Conservation (phyloP, 495 filamentous ascomycete genomes). For the Talaromyces ruber region DNA sequence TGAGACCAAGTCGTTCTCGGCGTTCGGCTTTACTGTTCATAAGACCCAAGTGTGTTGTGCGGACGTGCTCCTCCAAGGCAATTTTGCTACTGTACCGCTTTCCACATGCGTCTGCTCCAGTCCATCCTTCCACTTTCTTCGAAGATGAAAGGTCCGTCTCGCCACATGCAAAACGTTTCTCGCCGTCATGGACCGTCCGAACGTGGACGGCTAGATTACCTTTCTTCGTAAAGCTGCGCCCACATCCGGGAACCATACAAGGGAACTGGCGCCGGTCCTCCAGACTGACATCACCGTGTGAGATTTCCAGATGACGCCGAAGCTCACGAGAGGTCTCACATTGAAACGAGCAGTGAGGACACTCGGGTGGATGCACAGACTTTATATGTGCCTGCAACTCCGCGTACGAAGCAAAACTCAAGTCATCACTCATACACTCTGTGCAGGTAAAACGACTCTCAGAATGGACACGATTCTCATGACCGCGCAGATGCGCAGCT, state of each 20-base stretch:
- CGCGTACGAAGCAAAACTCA: constrained; percentile 60
- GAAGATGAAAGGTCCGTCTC: constrained; percentile 48
- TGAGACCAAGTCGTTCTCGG: constrained; percentile 25
- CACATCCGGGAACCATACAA: constrained; percentile 59
- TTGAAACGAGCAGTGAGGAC: constrained; percentile 57
- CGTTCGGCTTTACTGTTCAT: constrained; percentile 35
- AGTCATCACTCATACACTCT: constrained; percentile 40
- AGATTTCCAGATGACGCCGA: constrained; percentile 59
- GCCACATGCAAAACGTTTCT: constrained; percentile 64
- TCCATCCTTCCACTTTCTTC: constrained; percentile 56
- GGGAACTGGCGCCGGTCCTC: constrained; percentile 52
- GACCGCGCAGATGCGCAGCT: constrained; percentile 56
- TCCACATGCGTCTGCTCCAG: constrained; percentile 55
- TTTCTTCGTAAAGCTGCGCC: constrained; percentile 63
- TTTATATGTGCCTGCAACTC: constrained; percentile 65
- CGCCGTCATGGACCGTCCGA: constrained; percentile 61
- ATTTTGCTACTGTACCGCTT: constrained; percentile 58
- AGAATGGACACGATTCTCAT: constrained; percentile 62
- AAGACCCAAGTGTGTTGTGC: constrained; percentile 62
- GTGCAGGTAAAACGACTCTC: constrained; percentile 63
- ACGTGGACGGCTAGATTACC: constrained; percentile 75
- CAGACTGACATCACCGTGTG: constrained; percentile 53
- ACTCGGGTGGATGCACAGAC: constrained; percentile 63
- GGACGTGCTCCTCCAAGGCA: constrained; percentile 74
- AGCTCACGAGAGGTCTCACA: constrained; percentile 54